Conservation (phyloP, 179 eudicot genomes). For the Vitellaria paradoxa region DNA sequence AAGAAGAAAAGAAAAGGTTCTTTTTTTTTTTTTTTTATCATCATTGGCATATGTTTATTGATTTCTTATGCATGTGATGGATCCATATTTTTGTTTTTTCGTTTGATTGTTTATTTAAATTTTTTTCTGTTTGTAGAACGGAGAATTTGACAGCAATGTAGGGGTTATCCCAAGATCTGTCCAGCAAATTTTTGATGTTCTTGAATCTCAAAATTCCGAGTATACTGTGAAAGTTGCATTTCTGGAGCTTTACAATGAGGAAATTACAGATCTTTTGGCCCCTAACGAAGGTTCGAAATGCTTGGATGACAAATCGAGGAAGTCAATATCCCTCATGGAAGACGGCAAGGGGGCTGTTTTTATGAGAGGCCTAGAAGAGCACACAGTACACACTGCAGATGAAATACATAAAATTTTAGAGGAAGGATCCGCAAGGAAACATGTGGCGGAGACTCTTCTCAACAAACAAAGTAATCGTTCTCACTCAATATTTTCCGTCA, state of each 20-base stretch:
- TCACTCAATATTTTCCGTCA: conserved; percentile 81
- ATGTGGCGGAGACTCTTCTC: conserved; percentile 77
- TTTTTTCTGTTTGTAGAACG: conserved; percentile 38
- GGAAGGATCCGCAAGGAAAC: conserved; percentile 70
- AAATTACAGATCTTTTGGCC: conserved; percentile 79
- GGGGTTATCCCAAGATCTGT: conserved; percentile 92
- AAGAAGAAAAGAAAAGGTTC: conserved; percentile 53
- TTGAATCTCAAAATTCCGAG: conserved; percentile 70
- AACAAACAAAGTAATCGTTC: conserved; percentile 92
- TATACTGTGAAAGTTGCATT: conserved; percentile 79
- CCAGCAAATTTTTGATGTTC: conserved; percentile 60
- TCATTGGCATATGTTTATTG: not conserved
- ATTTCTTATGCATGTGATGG: not conserved
- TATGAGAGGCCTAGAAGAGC: conserved; percentile 88
- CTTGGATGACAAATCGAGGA: conserved; percentile 64
- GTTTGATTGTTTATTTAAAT: not conserved
- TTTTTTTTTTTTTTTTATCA: not conserved
- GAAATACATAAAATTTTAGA: conserved; percentile 78
- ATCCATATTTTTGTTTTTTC: not conserved
- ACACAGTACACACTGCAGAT: conserved; percentile 63
- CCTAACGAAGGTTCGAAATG: conserved; percentile 53
- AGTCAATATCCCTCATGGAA: conserved; percentile 85
- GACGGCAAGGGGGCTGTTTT: conserved; percentile 90
- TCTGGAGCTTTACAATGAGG: conserved; percentile 89
- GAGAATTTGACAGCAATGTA: conserved; percentile 64